These are phyloP conservation scores for Stropharia rugosoannulata DNA, from an alignment of 768 basidiomycete genomes.

Conservation along the genomic window DNA sequence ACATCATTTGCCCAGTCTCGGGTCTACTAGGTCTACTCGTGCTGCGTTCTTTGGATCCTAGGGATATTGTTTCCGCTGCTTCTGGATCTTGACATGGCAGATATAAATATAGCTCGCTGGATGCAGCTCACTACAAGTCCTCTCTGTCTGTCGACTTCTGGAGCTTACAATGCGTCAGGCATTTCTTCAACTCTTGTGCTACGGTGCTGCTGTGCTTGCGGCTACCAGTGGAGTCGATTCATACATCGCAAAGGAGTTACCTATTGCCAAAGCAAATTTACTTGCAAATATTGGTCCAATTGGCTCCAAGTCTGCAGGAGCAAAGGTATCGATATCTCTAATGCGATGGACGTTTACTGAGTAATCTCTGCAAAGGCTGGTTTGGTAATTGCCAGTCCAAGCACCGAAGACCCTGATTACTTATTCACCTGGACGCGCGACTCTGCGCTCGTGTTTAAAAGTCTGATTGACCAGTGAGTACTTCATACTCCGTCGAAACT, in stretches of 20 bases:
- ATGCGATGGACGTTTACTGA: not conserved
- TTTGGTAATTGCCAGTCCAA: constrained; percentile 59
- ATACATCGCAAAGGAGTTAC: constrained; percentile 52
- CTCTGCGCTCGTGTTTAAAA: constrained; percentile 69
- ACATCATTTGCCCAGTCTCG: not conserved
- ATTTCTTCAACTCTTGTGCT: constrained; percentile 27
- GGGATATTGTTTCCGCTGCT: too few relatives aligned
- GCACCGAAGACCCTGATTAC: constrained; percentile 55
- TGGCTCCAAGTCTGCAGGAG: constrained; percentile 55
- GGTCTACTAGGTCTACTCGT: too few relatives aligned
- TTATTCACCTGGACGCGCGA: constrained; percentile 81
- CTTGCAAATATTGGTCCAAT: constrained; percentile 71
- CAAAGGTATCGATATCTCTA: constrained; percentile 31
- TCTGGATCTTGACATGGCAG: not conserved
- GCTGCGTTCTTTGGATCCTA: too few relatives aligned
- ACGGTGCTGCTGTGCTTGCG: constrained; percentile 22
- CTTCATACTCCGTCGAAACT: not conserved
- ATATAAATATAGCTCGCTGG: not conserved
- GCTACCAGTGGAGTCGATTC: constrained; percentile 34
- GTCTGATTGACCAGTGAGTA: constrained; percentile 41
- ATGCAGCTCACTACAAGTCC: not conserved
- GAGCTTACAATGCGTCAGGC: constrained; percentile 26
- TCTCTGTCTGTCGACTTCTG: not conserved
- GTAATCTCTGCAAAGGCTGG: constrained; percentile 38
- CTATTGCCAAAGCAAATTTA: constrained; percentile 63